phyloP scores from a whole-genome alignment of 768 basidiomycete species.

The Neoboletus subvelutipes region DNA sequence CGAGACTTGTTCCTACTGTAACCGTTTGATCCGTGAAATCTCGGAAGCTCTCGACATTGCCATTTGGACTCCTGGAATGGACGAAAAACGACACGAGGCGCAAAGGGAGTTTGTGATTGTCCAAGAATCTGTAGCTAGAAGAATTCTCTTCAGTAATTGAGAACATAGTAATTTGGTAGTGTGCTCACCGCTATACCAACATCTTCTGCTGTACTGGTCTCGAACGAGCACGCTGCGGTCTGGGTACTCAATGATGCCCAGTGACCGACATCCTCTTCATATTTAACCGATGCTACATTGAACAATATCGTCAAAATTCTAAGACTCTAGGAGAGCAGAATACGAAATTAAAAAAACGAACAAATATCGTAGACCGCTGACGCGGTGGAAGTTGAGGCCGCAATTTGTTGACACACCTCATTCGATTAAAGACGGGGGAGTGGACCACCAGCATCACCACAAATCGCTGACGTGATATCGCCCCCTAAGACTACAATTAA shows the following conservation, averaged over 20 bases:
- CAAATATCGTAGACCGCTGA: slow-evolving; percentile 48
- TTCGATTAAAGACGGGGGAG: neutral
- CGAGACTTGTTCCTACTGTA: slow-evolving; percentile 38
- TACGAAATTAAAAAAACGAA: slow-evolving; percentile 14
- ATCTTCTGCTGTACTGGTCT: slow-evolving; percentile 53
- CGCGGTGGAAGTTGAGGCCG: slow-evolving; percentile 37
- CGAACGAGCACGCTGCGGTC: slow-evolving; percentile 49
- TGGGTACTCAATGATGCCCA: slow-evolving; percentile 53
- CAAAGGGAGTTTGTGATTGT: slow-evolving; percentile 38
- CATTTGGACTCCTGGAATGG: slow-evolving; percentile 56
- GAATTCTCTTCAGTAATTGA: neutral
- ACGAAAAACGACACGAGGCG: slow-evolving; percentile 41
- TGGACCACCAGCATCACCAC: neutral
- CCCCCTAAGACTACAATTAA: neutral
- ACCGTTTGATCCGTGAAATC: slow-evolving; percentile 36
- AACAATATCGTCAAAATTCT: neutral
- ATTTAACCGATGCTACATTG: slow-evolving; percentile 23
- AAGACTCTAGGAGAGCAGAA: neutral
- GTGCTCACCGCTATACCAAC: slow-evolving; percentile 44
- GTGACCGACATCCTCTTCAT: slow-evolving; percentile 43
- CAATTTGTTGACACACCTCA: slow-evolving; percentile 38
- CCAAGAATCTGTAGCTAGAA: slow-evolving; percentile 31
- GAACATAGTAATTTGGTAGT: too few relatives aligned
- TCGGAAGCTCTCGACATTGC: slow-evolving; percentile 50
- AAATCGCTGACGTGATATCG: neutral